Percentiles rank a stretch among this genome's conserved stretches.
These are phyloP conservation scores for Suhomyces canberraensis DNA, from an alignment of 805 yeast species.

Conservation along the genomic window DNA sequence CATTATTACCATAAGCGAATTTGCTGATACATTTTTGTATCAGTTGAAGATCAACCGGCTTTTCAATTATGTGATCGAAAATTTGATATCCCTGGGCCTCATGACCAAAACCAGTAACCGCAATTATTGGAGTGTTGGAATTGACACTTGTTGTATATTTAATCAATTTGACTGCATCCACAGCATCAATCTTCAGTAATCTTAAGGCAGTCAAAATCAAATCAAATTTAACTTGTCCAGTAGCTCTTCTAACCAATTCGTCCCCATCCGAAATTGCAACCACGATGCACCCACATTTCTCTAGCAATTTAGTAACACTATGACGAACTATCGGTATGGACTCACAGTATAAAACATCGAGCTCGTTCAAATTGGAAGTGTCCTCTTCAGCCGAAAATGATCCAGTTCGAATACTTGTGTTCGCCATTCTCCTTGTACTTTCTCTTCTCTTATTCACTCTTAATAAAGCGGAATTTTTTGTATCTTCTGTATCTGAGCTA, in stretches of 20 bases:
- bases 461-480: constrained; percentile 46
- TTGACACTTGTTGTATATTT: constrained; percentile 76
- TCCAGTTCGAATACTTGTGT: not conserved
- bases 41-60: constrained; percentile 47
- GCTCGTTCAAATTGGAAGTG: constrained; percentile 18
- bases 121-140: constrained; percentile 71
- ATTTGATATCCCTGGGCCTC: constrained; percentile 56
- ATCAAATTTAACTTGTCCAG: constrained; percentile 82
- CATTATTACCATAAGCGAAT: constrained; percentile 13
- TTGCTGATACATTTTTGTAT: constrained; percentile 21
- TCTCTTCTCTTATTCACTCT: constrained; percentile 55
- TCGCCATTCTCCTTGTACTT: constrained; percentile 38
- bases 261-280: constrained; percentile 76
- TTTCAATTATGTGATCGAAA: constrained; percentile 71
- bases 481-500: constrained; percentile 67
- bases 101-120: constrained; percentile 65
- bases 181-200: constrained; percentile 62
- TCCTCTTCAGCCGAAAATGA: constrained; percentile 5
- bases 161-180: constrained; percentile 75
- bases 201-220: constrained; percentile 73
- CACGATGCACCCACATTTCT: constrained; percentile 73
- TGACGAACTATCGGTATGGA: constrained; percentile 81
- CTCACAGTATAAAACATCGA: constrained; percentile 80
- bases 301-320: constrained; percentile 60
- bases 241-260: constrained; percentile 75